A percentile compares a stretch with the other conserved stretches of the same genome.
These are phyloP conservation scores for Syncephalastrum monosporum DNA, from an alignment of 371 early-diverging fungal species.

Conservation along the genomic window DNA sequence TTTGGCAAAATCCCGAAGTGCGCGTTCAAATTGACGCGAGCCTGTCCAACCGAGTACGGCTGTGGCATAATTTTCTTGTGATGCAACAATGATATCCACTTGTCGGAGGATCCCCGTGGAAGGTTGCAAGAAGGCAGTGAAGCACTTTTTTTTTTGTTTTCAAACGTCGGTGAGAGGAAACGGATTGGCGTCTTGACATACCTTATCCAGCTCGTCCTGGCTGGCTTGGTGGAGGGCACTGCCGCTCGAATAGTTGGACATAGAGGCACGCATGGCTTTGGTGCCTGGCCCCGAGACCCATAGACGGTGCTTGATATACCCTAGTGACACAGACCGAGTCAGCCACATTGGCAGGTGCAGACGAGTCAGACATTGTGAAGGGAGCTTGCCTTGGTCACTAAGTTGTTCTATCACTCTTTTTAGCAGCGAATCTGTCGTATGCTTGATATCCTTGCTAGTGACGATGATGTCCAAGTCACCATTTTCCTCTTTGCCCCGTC, in stretches of 20 bases:
- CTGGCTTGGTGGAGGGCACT: constrained; percentile 2
- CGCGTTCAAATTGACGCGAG: constrained; percentile 41
- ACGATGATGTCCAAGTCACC: constrained; percentile 57
- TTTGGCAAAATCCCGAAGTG: constrained; percentile 35
- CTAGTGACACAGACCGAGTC: not conserved
- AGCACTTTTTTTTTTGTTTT: constrained; percentile 28
- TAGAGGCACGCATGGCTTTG: not conserved
- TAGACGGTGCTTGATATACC: constrained; percentile 20
- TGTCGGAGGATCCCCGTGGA: constrained; percentile 41
- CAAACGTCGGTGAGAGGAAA: not conserved
- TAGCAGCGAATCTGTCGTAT: constrained; percentile 22
- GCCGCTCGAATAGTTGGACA: not conserved
- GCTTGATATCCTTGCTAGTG: constrained; percentile 25
- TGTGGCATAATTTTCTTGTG: constrained; percentile 25
- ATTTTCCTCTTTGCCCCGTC: constrained; percentile 50
- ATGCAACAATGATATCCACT: constrained; percentile 49
- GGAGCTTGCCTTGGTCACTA: constrained; percentile 7
- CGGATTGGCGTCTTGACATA: not conserved
- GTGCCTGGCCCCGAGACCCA: constrained; percentile 28
- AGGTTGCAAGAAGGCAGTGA: constrained; percentile 48
- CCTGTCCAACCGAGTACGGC: constrained; percentile 58
- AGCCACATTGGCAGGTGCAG: no score
- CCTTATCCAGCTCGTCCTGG: constrained; percentile 33
- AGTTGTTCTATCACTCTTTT: constrained; percentile 23
- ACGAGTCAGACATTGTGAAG: not conserved